phyloP scores from a whole-genome alignment of 2,329 filamentous ascomycete genomes.

The Colletotrichum cereale region DNA sequence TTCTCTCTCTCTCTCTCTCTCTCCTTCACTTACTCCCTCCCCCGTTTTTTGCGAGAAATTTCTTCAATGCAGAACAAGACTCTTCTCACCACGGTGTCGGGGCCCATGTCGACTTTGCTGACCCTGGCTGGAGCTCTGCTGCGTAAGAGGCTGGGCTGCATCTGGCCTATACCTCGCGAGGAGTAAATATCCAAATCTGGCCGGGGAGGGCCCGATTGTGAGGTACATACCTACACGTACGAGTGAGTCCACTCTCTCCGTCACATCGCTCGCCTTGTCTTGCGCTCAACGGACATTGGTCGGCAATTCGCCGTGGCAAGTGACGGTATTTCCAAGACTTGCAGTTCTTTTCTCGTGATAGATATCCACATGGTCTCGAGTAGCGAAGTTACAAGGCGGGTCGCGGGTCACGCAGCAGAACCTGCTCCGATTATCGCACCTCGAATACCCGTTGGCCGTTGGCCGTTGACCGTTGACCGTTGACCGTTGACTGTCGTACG shows the following conservation, averaged over 20 bases:
- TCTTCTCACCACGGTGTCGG: not conserved
- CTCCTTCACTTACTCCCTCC: too few relatives aligned
- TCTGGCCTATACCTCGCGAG: not conserved
- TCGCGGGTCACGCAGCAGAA: too few relatives aligned
- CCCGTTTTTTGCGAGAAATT: not conserved
- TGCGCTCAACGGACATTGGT: not conserved
- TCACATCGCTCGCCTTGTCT: conserved; percentile 14
- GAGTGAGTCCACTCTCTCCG: conserved; percentile 5
- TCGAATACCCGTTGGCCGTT: not conserved
- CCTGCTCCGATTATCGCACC: conserved; percentile 15
- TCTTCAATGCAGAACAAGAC: not conserved
- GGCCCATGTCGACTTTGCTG: not conserved
- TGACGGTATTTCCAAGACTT: not conserved
- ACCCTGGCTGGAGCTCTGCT: not conserved
- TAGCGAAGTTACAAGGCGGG: conserved; percentile 8
- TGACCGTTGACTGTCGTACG: conserved; percentile 9
- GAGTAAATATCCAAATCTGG: not conserved
- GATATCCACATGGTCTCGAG: conserved; percentile 14
- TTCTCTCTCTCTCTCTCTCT: not conserved
- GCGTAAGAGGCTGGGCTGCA: not conserved
- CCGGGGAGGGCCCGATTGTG: not conserved
- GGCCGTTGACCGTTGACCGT: not conserved
- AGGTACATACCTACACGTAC: not conserved
- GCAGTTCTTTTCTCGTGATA: conserved; percentile 8
- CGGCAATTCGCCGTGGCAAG: conserved; percentile 1